Conservation (phyloP, 352 stramenopile genomes). For the Pythium monospermum region DNA sequence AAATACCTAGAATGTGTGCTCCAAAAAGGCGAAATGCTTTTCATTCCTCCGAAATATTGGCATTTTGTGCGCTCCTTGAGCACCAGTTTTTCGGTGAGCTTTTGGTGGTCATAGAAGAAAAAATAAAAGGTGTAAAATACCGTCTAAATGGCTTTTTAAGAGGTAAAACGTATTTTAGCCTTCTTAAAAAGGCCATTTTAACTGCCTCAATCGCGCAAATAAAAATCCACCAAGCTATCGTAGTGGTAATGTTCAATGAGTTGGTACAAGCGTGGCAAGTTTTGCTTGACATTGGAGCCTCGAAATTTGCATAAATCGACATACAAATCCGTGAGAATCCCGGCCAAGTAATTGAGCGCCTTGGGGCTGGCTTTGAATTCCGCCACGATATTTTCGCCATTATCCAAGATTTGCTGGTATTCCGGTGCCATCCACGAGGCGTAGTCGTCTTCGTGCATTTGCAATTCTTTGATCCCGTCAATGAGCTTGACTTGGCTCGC, state of each 20-base stretch:
- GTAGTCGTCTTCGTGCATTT: slow-evolving; percentile 76
- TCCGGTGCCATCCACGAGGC: slow-evolving; percentile 71
- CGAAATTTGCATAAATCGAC: slow-evolving; percentile 84
- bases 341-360: slow-evolving; percentile 73
- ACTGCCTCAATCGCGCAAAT: slow-evolving; percentile 34
- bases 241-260: slow-evolving; percentile 82
- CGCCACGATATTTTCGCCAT: slow-evolving; percentile 57
- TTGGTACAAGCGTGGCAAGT: slow-evolving; percentile 61
- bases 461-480: slow-evolving; percentile 78
- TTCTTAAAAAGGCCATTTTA: too few species aligned
- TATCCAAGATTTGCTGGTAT: slow-evolving; percentile 69
- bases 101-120: slow-evolving; percentile 54
- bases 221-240: slow-evolving; percentile 74
- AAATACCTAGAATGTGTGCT: slow-evolving; percentile 72
- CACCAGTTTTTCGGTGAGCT: slow-evolving; percentile 81
- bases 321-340: slow-evolving; percentile 80
- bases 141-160: too few species aligned
- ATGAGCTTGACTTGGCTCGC: slow-evolving; percentile 77
- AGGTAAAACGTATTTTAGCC: too few species aligned
- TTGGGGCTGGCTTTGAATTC: slow-evolving; percentile 70
- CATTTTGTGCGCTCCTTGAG: slow-evolving; percentile 82
- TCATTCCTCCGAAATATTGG: slow-evolving; percentile 86
- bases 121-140: too few species aligned
- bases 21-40: slow-evolving; percentile 74
- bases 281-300: slow-evolving; percentile 70